Conservation (phyloP, 1,284 basidiomycete genomes). For the Papiliotrema nemorosa region DNA sequence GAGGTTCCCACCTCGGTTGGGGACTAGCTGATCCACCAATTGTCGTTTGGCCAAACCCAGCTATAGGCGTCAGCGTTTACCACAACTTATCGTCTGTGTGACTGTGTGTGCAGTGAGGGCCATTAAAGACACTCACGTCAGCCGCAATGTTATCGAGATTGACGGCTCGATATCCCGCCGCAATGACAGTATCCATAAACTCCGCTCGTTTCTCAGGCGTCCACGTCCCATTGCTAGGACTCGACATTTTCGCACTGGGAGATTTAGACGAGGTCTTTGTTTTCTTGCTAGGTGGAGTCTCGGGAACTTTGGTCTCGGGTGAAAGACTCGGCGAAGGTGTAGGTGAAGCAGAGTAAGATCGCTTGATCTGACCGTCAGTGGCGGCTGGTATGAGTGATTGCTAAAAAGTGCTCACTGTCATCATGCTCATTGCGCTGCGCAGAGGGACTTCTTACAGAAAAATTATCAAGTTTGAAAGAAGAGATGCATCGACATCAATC, state of each 20-base stretch:
- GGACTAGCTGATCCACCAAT: constrained; percentile 19
- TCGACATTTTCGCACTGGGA: not conserved
- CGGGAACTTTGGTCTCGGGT: not conserved
- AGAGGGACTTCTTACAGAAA: not conserved
- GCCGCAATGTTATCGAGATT: constrained; percentile 16
- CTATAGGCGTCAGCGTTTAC: not conserved
- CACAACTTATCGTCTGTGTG: not conserved
- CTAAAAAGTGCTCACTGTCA: no score
- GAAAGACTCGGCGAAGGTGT: not conserved
- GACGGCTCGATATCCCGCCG: constrained; percentile 19
- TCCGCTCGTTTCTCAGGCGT: constrained; percentile 17
- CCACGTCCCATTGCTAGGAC: constrained; percentile 15
- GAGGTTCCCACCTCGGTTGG: constrained; percentile 11
- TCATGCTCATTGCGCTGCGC: not conserved
- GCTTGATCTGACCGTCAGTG: not conserved
- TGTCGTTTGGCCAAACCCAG: constrained; percentile 16
- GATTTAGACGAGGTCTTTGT: not conserved
- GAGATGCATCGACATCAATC: not conserved
- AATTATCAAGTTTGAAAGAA: not conserved
- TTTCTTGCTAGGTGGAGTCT: not conserved
- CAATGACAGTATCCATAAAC: constrained; percentile 26
- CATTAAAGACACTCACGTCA: constrained; percentile 14
- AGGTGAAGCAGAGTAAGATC: not conserved
- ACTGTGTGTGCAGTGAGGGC: not conserved
- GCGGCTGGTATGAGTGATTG: no score